A percentile compares a stretch with the other conserved stretches of the same genome.
Conservation (phyloP, 306 rosid species). For the Medicago arabica region DNA sequence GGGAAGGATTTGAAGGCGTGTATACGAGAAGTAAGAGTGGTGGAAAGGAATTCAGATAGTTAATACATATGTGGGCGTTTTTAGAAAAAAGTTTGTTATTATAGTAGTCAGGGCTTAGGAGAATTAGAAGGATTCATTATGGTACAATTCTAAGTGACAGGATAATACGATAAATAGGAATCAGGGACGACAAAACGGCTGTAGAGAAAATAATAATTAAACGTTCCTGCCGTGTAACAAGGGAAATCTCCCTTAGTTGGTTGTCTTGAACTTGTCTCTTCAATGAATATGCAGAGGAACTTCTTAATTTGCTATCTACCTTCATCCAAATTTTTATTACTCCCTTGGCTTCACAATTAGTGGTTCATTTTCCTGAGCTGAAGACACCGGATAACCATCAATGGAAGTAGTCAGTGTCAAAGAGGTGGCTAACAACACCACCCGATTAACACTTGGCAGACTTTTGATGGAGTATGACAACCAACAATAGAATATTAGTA, state of each 20-base stretch:
- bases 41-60: not conserved
- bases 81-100: not conserved
- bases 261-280: not conserved
- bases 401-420: not conserved
- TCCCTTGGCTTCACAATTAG: not conserved
- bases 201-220: not conserved
- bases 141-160: not conserved
- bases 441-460: not conserved
- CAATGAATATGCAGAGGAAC: not conserved
- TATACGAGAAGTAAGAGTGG: not conserved
- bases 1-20: not conserved
- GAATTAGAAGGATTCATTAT: not conserved
- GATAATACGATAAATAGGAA: not conserved
- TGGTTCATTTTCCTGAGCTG: not conserved
- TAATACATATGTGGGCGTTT: not conserved
- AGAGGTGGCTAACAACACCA: not conserved
- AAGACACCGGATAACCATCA: not conserved
- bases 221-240: not conserved
- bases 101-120: not conserved
- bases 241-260: not conserved
- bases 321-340: constrained; percentile 8
- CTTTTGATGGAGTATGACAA: not conserved
- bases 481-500: not conserved
- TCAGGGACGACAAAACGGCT: not conserved
- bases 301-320: not conserved